A percentile compares a stretch with the other conserved stretches of the same genome.
Conservation (phyloP, 768 basidiomycete genomes). For the Amanita exitialis region DNA sequence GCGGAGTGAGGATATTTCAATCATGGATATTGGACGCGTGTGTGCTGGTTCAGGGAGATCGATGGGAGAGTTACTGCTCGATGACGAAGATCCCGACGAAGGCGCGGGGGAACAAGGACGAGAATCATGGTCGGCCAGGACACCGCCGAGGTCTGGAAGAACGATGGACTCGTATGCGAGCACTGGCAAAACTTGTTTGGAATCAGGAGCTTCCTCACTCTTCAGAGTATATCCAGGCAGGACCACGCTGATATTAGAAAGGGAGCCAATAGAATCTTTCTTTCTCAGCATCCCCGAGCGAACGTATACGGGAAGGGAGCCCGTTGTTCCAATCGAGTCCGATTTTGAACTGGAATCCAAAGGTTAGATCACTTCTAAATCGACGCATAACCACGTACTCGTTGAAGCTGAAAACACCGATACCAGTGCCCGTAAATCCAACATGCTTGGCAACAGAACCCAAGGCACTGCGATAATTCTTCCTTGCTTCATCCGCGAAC, state of each 20-base stretch:
- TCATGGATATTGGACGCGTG: constrained; percentile 16
- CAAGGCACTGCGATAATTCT: constrained; percentile 35
- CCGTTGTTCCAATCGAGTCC: constrained; percentile 18
- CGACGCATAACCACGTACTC: constrained; percentile 12
- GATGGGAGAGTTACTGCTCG: constrained; percentile 16
- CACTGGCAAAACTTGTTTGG: constrained; percentile 20
- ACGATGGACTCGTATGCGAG: constrained; percentile 26
- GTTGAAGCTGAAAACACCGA: constrained; percentile 16
- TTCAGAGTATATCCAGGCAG: constrained; percentile 25
- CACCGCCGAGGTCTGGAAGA: constrained; percentile 27
- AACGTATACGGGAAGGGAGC: constrained; percentile 34
- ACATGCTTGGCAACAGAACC: constrained; percentile 27
- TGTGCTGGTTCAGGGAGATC: constrained; percentile 15
- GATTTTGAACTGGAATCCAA: constrained; percentile 14
- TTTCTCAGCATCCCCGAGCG: constrained; percentile 33
- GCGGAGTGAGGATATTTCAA: constrained; percentile 22
- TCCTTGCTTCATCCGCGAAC: constrained; percentile 49
- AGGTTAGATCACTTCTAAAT: constrained; percentile 1
- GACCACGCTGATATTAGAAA: constrained; percentile 12
- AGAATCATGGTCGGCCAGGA: constrained; percentile 25
- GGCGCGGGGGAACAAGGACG: constrained; percentile 21
- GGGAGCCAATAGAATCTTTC: constrained; percentile 38
- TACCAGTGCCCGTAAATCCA: constrained; percentile 16
- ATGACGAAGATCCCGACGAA: constrained; percentile 26
- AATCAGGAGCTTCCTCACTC: constrained; percentile 9